These are phyloP conservation scores for Lasiodiplodia theobromae DNA, from an alignment of 2,329 filamentous ascomycete species.

Conservation along the genomic window DNA sequence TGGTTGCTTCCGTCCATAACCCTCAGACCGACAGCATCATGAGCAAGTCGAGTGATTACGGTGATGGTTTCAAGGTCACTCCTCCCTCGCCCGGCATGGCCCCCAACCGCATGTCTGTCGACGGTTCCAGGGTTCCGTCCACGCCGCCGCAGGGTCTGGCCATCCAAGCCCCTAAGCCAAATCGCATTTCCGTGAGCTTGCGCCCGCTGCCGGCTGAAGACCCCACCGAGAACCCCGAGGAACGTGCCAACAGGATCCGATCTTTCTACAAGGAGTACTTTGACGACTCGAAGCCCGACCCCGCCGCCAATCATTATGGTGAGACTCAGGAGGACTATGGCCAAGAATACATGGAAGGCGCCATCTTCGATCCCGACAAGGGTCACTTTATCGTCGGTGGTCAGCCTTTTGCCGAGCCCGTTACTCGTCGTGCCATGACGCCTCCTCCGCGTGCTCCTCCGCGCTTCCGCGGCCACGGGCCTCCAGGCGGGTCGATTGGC, in stretches of 20 bases:
- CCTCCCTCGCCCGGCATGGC: constrained; percentile 42
- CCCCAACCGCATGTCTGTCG: constrained; percentile 13
- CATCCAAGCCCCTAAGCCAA: constrained; percentile 42
- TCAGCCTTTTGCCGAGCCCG: constrained; percentile 79
- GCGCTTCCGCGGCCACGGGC: constrained; percentile 54
- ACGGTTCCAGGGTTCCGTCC: background rate
- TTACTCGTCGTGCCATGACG: constrained; percentile 92
- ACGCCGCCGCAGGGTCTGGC: constrained; percentile 23
- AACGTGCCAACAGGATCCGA: constrained; percentile 92
- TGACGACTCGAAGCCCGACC: constrained; percentile 73
- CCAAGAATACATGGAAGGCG: constrained; percentile 69
- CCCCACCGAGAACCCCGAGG: constrained; percentile 87
- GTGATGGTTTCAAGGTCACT: constrained; percentile 60
- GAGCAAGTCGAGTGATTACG: constrained; percentile 62
- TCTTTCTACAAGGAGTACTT: constrained; percentile 99
- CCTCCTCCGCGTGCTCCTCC: constrained; percentile 78
- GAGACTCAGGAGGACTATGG: constrained; percentile 80
- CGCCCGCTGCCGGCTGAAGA: constrained; percentile 85
- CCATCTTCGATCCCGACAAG: constrained; percentile 62
- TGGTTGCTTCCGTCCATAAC: constrained; percentile 44
- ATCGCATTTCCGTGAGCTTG: constrained; percentile 67
- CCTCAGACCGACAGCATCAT: constrained; percentile 51
- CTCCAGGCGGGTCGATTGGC: constrained; percentile 47
- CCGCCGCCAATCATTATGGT: constrained; percentile 43
- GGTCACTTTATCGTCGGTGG: constrained; percentile 67